Base-by-base conservation (phyloP, 345 rosid species). In the Linum tenue region DNA sequence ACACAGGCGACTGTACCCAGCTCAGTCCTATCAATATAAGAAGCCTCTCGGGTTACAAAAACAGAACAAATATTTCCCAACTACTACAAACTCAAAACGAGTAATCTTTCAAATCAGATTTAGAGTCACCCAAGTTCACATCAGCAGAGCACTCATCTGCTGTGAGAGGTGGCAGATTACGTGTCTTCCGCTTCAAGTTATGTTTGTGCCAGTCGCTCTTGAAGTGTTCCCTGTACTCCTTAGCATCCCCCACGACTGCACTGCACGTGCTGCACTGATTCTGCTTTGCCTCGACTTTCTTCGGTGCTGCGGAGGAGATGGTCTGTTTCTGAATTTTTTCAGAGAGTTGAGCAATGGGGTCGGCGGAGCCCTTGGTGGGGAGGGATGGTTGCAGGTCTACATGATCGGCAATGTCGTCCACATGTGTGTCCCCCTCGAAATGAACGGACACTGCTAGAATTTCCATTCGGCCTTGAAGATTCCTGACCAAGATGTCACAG, bases 151-250 rank as follows among this genome's bases (percentile, higher is more conserved):
- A 90, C 71, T 94, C 95, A 51, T 88, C 99, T 1, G 85, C 84
- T 4, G 85, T 72, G 57, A 90, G 84, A n/a, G 97, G 92, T 67
- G 91, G 88, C 5, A 90, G 95, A 62, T 88, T 84, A 57, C 79
- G 79, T 66, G 95, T 90, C 81, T 94, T 94, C 51, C 96, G 92
- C 79, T 77, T 90, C 67, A 94, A 70, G 72, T 94, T 94, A 68
- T 94, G 97, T 79, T 86, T 94, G 82, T 90, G 99, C 99, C 97
- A 94, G 4, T 88, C 95, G 37, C 88, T 94, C 88, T 88, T 90
- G 63, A 83, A 94, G 69, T 94, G 99, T 41, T 86, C 91, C 72
- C 99, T 87, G 39, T 86, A 90, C 74, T 82, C 81, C 77, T 86
- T 88, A 67, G 95, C 74, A 56, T 88, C 92, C 37, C 95, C 97